Base-by-base conservation (phyloP, 371 early-diverging fungal species). In the Syncephalastrum monosporum region DNA sequence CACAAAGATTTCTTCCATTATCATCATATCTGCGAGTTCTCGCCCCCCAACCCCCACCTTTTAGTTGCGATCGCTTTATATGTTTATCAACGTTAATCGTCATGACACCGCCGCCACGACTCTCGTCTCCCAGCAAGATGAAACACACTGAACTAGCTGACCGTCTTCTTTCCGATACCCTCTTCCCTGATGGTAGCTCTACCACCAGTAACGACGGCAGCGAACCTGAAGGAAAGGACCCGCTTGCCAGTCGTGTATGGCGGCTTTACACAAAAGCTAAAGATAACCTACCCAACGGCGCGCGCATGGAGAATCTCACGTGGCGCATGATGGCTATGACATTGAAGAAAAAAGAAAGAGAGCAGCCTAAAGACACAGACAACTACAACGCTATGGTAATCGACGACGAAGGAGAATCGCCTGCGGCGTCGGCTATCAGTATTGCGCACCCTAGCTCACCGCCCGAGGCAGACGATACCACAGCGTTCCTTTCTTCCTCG, bases 291-390 rank as follows among this genome's bases (percentile, higher is more conserved):
- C 82, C 82, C 8, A 65, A 85, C 23, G 82, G 79, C 45, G 60
- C 69, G 38, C 72, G 85, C 19, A 56, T 83, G 8, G 85, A 85
- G 57, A 85, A 85, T 61, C 45, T 82, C 21, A 76, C 82, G 7
- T 85, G 85, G 85, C 72, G 85, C 14, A 73, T 77, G 65, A 82
- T 84, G 85, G 78, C 78, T 15, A 65, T 79, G 64, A 69, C 72
- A 3, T 51, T 75, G 16, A 71, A 68, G 54, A 70, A 75, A 27
- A 66, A 70, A 61, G 41, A 19, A 16, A 74, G 5, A 5, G n/a
- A 49, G 7, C 33, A 33, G 38, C 2, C 8, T 42, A 43, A 16
- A 52, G 42, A 52, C 13, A 41, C 16, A 27, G 53, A 52, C n/a
- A 7, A n/a, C 15, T 4, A 16, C 48, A 19, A 17, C 48, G 17